Percentiles rank a stretch among this genome's conserved stretches.
Evolutionary conservation across 768 basidiomycete species (phyloP).

Genomic region (Boletus coccyginus): DNA sequence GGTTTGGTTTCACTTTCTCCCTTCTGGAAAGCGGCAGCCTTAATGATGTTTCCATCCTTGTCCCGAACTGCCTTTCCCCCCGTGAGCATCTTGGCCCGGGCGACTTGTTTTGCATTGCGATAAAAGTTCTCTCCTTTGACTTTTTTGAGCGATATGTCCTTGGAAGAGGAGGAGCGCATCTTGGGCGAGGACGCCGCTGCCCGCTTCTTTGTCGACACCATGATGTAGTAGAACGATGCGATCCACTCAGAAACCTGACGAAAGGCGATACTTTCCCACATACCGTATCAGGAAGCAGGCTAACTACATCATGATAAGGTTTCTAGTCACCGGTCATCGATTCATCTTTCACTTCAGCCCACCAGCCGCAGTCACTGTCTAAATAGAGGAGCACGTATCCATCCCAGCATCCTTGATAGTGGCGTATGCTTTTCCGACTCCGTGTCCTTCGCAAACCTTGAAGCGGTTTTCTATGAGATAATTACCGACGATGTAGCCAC

Average conservation of each 20-base stretch:
- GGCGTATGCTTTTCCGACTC: neutral
- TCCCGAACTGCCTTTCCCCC: conserved; percentile 91
- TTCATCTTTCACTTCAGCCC: no score
- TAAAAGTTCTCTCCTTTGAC: conserved; percentile 98
- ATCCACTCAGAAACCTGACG: neutral
- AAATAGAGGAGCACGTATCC: no score
- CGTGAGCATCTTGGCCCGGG: conserved; percentile 85
- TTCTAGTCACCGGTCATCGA: no score
- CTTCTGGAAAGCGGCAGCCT: conserved; percentile 95
- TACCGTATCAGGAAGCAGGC: neutral
- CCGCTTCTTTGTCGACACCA: conserved; percentile 33
- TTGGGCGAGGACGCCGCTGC: conserved; percentile 29
- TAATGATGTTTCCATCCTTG: conserved; percentile 86
- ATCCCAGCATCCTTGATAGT: no score
- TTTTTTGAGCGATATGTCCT: conserved; percentile 57
- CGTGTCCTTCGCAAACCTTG: neutral
- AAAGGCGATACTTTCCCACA: conserved; percentile 11
- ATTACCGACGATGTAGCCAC: neutral
- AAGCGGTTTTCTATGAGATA: neutral
- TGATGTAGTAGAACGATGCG: conserved; percentile 6
- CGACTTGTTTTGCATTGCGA: conserved; percentile 88
- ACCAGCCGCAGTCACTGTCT: no score
- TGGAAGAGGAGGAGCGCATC: conserved; percentile 42
- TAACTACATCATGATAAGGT: neutral
- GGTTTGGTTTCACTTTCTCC: conserved; percentile 89